A percentile compares a stretch with the other conserved stretches of the same genome.
Evolutionary conservation across 2,329 filamentous ascomycete species (phyloP).

Genomic region (Tolypocladium capitatum): DNA sequence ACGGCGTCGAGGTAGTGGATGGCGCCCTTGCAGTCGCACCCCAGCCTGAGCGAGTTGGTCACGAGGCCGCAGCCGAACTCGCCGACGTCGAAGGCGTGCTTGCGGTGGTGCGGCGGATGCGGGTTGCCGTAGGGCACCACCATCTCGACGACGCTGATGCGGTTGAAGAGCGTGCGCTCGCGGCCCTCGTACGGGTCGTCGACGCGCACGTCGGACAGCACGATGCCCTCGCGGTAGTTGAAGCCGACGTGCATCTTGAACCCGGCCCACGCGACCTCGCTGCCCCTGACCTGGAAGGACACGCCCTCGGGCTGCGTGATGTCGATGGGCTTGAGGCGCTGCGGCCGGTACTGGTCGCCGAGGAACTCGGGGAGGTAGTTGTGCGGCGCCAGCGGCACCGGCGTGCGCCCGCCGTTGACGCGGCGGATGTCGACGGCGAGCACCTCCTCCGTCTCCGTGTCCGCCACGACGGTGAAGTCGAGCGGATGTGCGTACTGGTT

Average conservation of each 20-base stretch:
- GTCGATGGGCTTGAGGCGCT: slow-evolving; percentile 23
- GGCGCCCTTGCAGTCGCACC: slow-evolving; percentile 51
- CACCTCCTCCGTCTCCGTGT: slow-evolving; percentile 34
- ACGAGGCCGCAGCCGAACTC: slow-evolving; percentile 52
- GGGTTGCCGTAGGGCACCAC: slow-evolving; percentile 55
- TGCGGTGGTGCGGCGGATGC: slow-evolving; percentile 48
- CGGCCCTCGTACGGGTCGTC: slow-evolving; percentile 31
- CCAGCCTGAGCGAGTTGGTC: slow-evolving; percentile 50
- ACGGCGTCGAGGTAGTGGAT: slow-evolving; percentile 34
- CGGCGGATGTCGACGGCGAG: slow-evolving; percentile 28
- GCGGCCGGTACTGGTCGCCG: slow-evolving; percentile 19
- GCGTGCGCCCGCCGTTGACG: slow-evolving; percentile 34
- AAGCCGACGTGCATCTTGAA: slow-evolving; percentile 62
- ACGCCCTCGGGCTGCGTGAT: slow-evolving; percentile 27
- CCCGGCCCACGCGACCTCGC: slow-evolving; percentile 44
- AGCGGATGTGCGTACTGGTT: slow-evolving; percentile 47
- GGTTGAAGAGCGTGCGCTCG: slow-evolving; percentile 49
- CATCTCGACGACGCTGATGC: slow-evolving; percentile 58
- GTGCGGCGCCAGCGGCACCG: slow-evolving; percentile 23
- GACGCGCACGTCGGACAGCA: slow-evolving; percentile 56
- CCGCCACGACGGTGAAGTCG: slow-evolving; percentile 29
- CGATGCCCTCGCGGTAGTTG: slow-evolving; percentile 57
- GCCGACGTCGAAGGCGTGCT: slow-evolving; percentile 58
- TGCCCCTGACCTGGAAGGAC: slow-evolving; percentile 32
- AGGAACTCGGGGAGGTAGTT: slow-evolving; percentile 25